Base-by-base conservation (phyloP, 176 grass and related monocot genomes). In the Coix lacrymajobi region DNA sequence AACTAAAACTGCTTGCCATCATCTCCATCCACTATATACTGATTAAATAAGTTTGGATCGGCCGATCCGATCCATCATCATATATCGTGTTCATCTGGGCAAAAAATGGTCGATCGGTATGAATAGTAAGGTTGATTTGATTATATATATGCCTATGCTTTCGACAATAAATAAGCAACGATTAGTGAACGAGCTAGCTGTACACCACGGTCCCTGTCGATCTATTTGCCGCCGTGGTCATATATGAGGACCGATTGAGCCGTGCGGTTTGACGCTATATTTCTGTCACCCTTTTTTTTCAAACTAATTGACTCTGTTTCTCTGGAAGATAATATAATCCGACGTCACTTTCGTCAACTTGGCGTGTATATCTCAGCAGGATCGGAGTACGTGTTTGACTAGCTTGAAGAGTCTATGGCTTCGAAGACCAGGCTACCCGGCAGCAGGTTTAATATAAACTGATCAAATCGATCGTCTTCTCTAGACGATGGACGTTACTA, bases 351-450 rank as follows among this genome's bases (percentile, higher is more conserved):
- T 64, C 40, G 38, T 32, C 14, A 74, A 63, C 17, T 74, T 48
- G 57, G 30, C 39, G 33, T 82, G 62, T 26, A 43, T 64, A 46
- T 52, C 32, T 34, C 40, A n/a, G 62, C 10, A 73, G 20, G 80
- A 36, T n/a, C n/a, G n/a, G n/a, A n/a, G n/a, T n/a, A n/a, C n/a
- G 40, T 25, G 80, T 62, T 83, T 83, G 81, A 83, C 81, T 62
- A 34, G 39, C 28, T 16, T 22, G 25, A 46, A 48, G 39, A 63
- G 37, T 62, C 28, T 16, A 64, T 43, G 38, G 52, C 19, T 83
- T 31, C 2, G 8, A 73, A 26, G 69, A 73, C 80, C 22, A 46
- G 39, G 20, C 22, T 36, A 19, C 25, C 4, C 5, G 3, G 12
- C 15, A 39, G 9, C n/a, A n/a, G n/a, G n/a, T 11, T 5, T 39